Percentiles rank a stretch among this genome's conserved stretches.
Conservation (phyloP, 2,329 filamentous ascomycete genomes). For the Tolypocladium cylindrosporum region DNA sequence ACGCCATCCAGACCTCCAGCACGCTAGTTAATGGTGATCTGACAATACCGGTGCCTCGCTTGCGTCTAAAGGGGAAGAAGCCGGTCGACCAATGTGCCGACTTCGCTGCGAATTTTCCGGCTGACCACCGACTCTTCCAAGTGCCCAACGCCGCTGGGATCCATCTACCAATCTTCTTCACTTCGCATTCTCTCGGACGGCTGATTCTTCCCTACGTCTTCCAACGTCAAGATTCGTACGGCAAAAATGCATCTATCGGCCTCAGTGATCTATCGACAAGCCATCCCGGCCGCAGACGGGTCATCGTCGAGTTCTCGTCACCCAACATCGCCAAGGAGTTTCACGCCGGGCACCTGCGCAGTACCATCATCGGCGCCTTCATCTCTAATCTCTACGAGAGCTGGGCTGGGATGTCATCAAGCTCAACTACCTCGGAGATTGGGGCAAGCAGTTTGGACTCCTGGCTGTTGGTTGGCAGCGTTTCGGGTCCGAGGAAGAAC, state of each 20-base stretch:
- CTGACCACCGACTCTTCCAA: conserved; percentile 30
- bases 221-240: conserved; percentile 44
- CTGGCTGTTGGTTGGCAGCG: conserved; percentile 58
- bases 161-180: conserved; percentile 59
- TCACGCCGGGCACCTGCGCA: conserved; percentile 63
- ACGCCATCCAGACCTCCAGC: conserved; percentile 17
- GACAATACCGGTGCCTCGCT: conserved; percentile 18
- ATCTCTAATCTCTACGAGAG: conserved; percentile 57
- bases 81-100: conserved; percentile 34
- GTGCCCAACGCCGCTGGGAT: conserved; percentile 45
- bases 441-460: conserved; percentile 64
- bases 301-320: conserved; percentile 64
- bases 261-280: conserved; percentile 27
- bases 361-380: conserved; percentile 68
- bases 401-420: conserved; percentile 60
- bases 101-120: conserved; percentile 28
- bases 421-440: conserved; percentile 71
- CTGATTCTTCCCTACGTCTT: conserved; percentile 50
- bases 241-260: conserved; percentile 48
- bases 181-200: conserved; percentile 41
- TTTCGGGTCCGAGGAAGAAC: conserved; percentile 55
- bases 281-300: conserved; percentile 9
- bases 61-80: conserved; percentile 10
- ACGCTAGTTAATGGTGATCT: conserved; percentile 18
- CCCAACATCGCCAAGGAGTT: conserved; percentile 73